Evolutionary conservation across 1,139 yeast genomes (phyloP), one percentile per base, ranked within the genome.

Genomic region (Geotrichum bryndzae): DNA sequence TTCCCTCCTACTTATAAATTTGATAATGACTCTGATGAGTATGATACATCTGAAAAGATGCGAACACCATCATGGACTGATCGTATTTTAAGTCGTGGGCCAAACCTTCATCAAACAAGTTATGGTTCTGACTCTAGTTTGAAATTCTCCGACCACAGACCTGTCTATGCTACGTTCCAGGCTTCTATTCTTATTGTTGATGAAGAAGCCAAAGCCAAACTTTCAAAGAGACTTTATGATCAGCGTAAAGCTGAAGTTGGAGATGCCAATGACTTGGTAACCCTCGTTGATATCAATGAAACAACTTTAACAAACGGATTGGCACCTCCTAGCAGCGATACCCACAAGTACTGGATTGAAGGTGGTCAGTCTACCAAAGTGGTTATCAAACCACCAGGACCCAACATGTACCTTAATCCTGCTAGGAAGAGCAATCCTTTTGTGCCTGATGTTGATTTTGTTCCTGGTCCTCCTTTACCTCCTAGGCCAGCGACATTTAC

Each of bases 41-140:
- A 91, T 73, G 99, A 94, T 73, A 83, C 96, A 0, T 87, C 96
- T 18, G 99, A 94, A 68, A 94, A 94, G 73, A 88, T 87, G 72
- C 82, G 99, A 67, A 87, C 88, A 31, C 99, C 99, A 1, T 91
- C 98, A 0, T 94, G 98, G 98, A 94, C 98, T 0, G 99, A 94
- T 76, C 79, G 99, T 59, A 84, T 87, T 59, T 68, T 87, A 59
- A 79, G 80, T 60, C 79, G 83, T 52, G 81, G 82, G n/a, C 58
- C 71, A n/a, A 77, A 80, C 33, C 72, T 94, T 64, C 82, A 80
- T 62, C 97, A 89, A 69, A 69, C 82, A 25, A 76, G 80, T 23
- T 94, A 94, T 72, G 83, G 85, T 54, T 80, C 86, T 64, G 86
- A 82, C 3, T 84, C 82, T 15, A 80, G 80, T 46, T 76, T 92